Evolutionary conservation across 371 early-diverging fungal genomes (phyloP), one percentile per base, ranked within the genome.

Genomic region (Syncephalis plumigaleata): DNA sequence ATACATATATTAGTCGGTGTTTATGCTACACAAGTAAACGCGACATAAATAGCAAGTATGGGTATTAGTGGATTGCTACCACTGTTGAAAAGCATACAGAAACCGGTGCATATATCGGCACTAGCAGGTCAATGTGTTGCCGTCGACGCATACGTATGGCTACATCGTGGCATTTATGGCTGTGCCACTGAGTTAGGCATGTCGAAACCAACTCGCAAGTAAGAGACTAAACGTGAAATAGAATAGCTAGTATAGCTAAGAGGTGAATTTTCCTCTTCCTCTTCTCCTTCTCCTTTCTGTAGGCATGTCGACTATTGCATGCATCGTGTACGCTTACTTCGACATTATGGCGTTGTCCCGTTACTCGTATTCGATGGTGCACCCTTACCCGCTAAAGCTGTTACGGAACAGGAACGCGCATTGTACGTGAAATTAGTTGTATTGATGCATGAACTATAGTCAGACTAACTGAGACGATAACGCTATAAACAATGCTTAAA

Each of bases 331-430:
- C 59, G 62, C 1, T 66, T 86, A 64, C 65, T 96, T 22, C 57
- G 64, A 24, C 60, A 73, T 52, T 59, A 75, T 55, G 67, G 68
- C n/a, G 75, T 98, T 16, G 71, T 52, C 17, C 98, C 98, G 0
- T 55, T 84, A 24, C 60, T 98, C 42, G 98, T 99, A 2, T 98
- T 99, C 68, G 99, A 99, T 60, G 99, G 99, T 23, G 87, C 87
- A 13, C 63, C 64, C 37, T 65, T 97, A 7, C 93, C 93, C 0
- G 73, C 84, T 38, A 98, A 98, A 58, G 54, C 60, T 17, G 53
- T 49, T 9, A 98, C 95, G 0, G 86, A 86, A 53, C 52, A 60
- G 15, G 75, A 80, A 23, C 71, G 98, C 15, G 51, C 63, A 45
- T 40, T 51, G 71, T 71, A 64, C 38, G 56, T 55, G 16, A 46